These are phyloP conservation scores for Fusarium anthophilum DNA, from an alignment of 2,329 filamentous ascomycete species.

Conservation along the genomic window DNA sequence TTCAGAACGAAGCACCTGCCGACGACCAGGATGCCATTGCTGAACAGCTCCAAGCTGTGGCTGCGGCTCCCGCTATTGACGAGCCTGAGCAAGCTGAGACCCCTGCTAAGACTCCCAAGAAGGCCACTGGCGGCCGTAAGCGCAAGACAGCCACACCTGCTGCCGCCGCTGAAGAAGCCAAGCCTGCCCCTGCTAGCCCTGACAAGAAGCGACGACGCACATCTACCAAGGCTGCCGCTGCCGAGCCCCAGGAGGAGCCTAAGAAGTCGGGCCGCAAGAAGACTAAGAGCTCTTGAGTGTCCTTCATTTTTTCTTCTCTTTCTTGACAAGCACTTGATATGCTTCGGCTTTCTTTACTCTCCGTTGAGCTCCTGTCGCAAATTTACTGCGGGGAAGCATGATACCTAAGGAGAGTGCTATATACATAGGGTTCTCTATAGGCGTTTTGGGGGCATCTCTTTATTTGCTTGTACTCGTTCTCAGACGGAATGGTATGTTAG, in stretches of 20 bases:
- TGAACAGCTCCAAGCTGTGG: slow-evolving; percentile 64
- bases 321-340: slow-evolving; percentile 21
- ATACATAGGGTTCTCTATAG: slow-evolving; percentile 35
- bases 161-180: slow-evolving; percentile 52
- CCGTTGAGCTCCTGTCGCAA: slow-evolving; percentile 27
- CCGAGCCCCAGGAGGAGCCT: slow-evolving; percentile 64
- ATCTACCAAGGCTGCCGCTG: slow-evolving; percentile 63
- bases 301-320: slow-evolving; percentile 26
- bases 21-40: slow-evolving; percentile 67
- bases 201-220: slow-evolving; percentile 71
- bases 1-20: slow-evolving; percentile 42
- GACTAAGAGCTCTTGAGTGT: slow-evolving; percentile 54
- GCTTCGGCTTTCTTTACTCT: slow-evolving; percentile 22
- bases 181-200: slow-evolving; percentile 60
- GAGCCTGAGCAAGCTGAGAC: slow-evolving; percentile 57
- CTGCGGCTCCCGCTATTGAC: slow-evolving; percentile 46
- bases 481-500: slow-evolving; percentile 20
- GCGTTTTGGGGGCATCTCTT: slow-evolving; percentile 33
- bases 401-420: slow-evolving; percentile 38
- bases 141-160: slow-evolving; percentile 64
- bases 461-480: slow-evolving; percentile 24
- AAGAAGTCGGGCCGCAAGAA: slow-evolving; percentile 71
- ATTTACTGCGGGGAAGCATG: slow-evolving; percentile 29
- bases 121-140: slow-evolving; percentile 61
- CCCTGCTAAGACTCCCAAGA: slow-evolving; percentile 67